phyloP scores from a whole-genome alignment of 192 early-diverging fungal species.

The Linnemannia schmuckeri region DNA sequence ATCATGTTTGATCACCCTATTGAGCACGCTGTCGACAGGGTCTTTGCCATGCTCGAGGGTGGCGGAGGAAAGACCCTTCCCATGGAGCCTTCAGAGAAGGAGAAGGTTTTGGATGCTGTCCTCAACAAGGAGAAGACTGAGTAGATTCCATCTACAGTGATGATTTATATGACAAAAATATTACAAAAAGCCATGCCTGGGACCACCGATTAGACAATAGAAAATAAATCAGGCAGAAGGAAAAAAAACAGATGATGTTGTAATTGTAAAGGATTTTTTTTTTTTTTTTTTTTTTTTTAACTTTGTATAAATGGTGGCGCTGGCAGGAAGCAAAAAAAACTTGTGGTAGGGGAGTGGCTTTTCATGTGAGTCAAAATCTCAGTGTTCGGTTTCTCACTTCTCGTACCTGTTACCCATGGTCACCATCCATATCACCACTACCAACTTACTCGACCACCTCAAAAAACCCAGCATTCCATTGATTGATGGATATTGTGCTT shows the following conservation, averaged over 20 bases:
- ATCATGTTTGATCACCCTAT: constrained; percentile 75
- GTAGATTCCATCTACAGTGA: constrained; percentile 10
- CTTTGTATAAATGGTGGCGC: not conserved
- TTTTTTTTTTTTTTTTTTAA: too few species aligned
- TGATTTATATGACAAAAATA: not conserved
- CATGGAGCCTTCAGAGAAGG: constrained; percentile 43
- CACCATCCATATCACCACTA: not conserved
- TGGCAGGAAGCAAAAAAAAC: too few species aligned
- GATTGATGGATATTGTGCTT: too few species aligned
- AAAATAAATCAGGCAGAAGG: not conserved
- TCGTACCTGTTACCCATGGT: not conserved
- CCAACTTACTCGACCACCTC: too few species aligned
- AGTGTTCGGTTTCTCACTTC: not conserved
- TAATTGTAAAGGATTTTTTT: too few species aligned
- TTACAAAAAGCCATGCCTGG: not conserved
- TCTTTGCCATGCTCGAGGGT: constrained; percentile 66
- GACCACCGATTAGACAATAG: not conserved
- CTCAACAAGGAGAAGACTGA: constrained; percentile 54
- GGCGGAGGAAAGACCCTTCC: constrained; percentile 46
- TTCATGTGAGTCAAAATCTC: too few species aligned
- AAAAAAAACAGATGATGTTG: not conserved
- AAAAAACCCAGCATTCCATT: too few species aligned
- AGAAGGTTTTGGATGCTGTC: constrained; percentile 26
- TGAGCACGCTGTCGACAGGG: constrained; percentile 68
- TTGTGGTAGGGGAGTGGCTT: too few species aligned